Base-by-base conservation (phyloP, 306 rosid species). In the Cyamopsis tetragonoloba region DNA sequence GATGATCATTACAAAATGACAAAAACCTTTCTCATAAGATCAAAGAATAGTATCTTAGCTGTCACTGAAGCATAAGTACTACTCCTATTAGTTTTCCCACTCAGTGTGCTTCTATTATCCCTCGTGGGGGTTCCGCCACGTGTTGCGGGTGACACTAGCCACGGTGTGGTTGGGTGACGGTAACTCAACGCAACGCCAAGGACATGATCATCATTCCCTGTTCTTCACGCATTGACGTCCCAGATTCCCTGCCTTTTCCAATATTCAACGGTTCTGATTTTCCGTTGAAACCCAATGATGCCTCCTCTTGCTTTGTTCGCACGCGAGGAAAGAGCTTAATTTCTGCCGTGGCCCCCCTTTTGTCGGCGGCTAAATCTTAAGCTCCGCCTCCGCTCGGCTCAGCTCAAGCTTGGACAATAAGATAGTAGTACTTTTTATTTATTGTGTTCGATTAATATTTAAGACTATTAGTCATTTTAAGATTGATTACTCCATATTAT, bases 41-140 rank as follows among this genome's bases (percentile, higher is more conserved):
- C n/a, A 31, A 42, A 26, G 48, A 30, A 39, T 7, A 48, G 23
- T 17, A 2, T 11, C 31, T 4, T 19, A 46, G 69, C 44, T 71
- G 77, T 61, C 15, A 71, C 48, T 23, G 15, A 2, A 37, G 49
- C 6, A 18, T n/a, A n/a, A n/a, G n/a, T n/a, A n/a, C n/a, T n/a
- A n/a, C n/a, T n/a, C n/a, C n/a, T n/a, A n/a, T n/a, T n/a, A n/a
- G n/a, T 14, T 32, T 31, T 18, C 42, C 23, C 47, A 59, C 49
- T 34, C 49, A 24, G 20, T n/a, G n/a, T n/a, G n/a, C n/a, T n/a
- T n/a, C n/a, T n/a, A n/a, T n/a, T n/a, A n/a, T n/a, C 38, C 42
- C 19, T 28, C 47, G 38, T 4, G 41, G 66, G 82, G 83, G 79
- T 66, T 70, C 50, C 7, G 81, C 84, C 91, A 86, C 84, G 83